phyloP scores from a whole-genome alignment of 257 asterid genomes.

The Forsythia suspensa region DNA sequence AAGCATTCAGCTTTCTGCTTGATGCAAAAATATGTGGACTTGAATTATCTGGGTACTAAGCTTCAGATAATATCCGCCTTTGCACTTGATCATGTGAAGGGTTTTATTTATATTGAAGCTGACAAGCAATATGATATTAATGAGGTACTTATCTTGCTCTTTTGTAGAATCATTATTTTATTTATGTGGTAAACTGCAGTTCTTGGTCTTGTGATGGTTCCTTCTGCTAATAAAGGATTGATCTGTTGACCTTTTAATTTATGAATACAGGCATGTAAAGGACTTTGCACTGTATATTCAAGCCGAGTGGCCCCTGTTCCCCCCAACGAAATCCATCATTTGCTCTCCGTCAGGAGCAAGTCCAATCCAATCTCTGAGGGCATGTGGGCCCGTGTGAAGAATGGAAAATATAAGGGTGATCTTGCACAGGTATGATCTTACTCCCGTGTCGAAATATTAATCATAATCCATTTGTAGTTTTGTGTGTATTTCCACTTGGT shows the following conservation, averaged over 20 bases:
- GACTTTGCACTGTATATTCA: slow-evolving; percentile 64
- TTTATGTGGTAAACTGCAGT: slow-evolving; percentile 9
- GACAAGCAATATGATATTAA: slow-evolving; percentile 70
- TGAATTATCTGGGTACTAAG: slow-evolving; percentile 64
- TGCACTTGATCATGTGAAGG: slow-evolving; percentile 85
- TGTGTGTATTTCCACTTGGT: not conserved
- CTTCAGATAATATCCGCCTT: slow-evolving; percentile 78
- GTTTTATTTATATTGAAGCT: slow-evolving; percentile 79
- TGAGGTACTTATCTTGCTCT: slow-evolving; percentile 57
- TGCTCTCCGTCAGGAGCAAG: slow-evolving; percentile 63
- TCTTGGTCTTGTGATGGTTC: slow-evolving; percentile 11
- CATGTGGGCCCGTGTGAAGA: slow-evolving; percentile 96
- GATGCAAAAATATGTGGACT: slow-evolving; percentile 82
- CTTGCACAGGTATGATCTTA: slow-evolving; percentile 65
- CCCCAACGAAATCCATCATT: slow-evolving; percentile 56
- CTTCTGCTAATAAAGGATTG: slow-evolving; percentile 2
- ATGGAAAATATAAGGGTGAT: slow-evolving; percentile 96
- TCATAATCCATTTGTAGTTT: not conserved
- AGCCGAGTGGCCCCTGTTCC: slow-evolving; percentile 65
- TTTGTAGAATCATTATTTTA: not conserved
- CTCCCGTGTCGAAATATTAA: slow-evolving; percentile 9
- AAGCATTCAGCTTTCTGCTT: slow-evolving; percentile 89
- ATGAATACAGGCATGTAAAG: slow-evolving; percentile 75
- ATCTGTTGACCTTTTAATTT: slow-evolving; percentile 23
- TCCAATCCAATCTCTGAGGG: slow-evolving; percentile 67